Evolutionary conservation across 2,329 filamentous ascomycete genomes (phyloP).

Genomic region (Epichloe sylvatica): DNA sequence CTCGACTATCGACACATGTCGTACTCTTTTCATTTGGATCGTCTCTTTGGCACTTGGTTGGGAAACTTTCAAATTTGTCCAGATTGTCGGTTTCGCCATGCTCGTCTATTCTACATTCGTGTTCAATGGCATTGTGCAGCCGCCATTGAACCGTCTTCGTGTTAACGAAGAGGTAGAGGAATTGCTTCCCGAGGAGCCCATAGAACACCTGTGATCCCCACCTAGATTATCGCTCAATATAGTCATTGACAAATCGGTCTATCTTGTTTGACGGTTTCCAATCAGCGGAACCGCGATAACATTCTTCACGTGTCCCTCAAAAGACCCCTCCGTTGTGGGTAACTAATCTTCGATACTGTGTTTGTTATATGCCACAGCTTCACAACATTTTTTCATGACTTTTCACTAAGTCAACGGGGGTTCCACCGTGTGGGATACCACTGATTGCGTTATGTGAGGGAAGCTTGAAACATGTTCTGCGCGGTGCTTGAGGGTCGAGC

Average conservation of each 20-base stretch:
- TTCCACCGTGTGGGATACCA: too few species aligned
- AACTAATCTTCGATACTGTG: too few species aligned
- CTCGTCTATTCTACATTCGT: conserved; percentile 94
- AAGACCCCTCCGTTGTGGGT: too few species aligned
- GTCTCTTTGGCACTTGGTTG: conserved; percentile 85
- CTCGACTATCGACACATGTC: conserved; percentile 93
- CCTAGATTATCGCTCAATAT: background rate
- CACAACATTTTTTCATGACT: too few species aligned
- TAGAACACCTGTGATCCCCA: conserved; percentile 46
- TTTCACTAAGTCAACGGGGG: too few species aligned
- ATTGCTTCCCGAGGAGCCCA: conserved; percentile 68
- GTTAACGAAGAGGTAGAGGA: conserved; percentile 42
- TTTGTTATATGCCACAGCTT: too few species aligned
- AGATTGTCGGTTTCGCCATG: conserved; percentile 75
- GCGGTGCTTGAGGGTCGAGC: too few species aligned
- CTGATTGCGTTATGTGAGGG: too few species aligned
- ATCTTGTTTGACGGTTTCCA: background rate
- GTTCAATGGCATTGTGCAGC: conserved; percentile 86
- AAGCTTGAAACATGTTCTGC: too few species aligned
- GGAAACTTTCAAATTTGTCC: conserved; percentile 96
- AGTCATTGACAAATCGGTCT: background rate
- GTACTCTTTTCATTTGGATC: conserved; percentile 96
- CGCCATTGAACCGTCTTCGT: conserved; percentile 58
- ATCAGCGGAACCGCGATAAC: background rate
- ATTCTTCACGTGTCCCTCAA: too few species aligned